Conservation (phyloP, 805 yeast species). For the Zygoascus ofunaensis region DNA sequence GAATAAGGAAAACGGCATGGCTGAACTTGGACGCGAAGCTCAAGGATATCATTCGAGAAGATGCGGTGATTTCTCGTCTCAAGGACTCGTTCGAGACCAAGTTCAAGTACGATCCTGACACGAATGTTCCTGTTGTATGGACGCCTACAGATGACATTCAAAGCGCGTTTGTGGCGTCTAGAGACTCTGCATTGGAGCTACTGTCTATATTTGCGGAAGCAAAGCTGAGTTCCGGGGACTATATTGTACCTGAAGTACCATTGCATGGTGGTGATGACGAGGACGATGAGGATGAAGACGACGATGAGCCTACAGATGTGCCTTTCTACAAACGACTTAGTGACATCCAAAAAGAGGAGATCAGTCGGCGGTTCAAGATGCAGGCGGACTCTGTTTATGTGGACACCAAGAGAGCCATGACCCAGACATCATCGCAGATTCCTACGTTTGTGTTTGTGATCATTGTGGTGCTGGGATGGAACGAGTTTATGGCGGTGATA, state of each 20-base stretch:
- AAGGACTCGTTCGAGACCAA: conserved; percentile 74
- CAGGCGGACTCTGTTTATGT: conserved; percentile 71
- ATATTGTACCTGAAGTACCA: conserved; percentile 51
- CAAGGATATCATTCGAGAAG: conserved; percentile 56
- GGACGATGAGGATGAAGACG: conserved; percentile 20
- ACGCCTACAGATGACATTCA: conserved; percentile 67
- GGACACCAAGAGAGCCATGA: conserved; percentile 81
- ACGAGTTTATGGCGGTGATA: conserved; percentile 80
- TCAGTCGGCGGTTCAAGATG: conserved; percentile 54
- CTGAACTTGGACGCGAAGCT: conserved; percentile 45
- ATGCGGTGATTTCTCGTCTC: conserved; percentile 52
- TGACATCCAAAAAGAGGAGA: conserved; percentile 46
- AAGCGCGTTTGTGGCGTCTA: conserved; percentile 49
- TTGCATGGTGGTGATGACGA: conserved; percentile 35
- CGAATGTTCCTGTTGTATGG: conserved; percentile 79
- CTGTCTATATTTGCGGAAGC: conserved; percentile 57
- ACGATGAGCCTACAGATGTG: conserved; percentile 24
- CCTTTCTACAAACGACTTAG: conserved; percentile 50
- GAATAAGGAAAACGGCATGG: conserved; percentile 57
- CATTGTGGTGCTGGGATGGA: conserved; percentile 81
- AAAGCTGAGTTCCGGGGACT: conserved; percentile 36
- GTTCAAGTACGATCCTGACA: conserved; percentile 66
- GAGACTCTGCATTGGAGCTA: conserved; percentile 43
- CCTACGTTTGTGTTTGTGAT: conserved; percentile 76
- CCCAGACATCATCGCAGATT: conserved; percentile 66